Conservation (phyloP, 495 filamentous ascomycete genomes). For the Terfezia boudieri region DNA sequence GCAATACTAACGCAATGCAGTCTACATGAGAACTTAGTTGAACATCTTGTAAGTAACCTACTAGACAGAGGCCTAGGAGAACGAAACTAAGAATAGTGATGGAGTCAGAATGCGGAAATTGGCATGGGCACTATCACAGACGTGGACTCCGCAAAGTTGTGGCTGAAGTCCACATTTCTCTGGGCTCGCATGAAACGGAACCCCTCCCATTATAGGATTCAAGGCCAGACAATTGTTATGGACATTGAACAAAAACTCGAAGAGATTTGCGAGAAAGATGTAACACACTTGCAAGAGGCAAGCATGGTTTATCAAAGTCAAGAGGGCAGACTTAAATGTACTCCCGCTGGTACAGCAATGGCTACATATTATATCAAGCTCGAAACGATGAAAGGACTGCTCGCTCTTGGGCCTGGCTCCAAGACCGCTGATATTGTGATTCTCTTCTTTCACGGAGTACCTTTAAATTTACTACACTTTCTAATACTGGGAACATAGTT, state of each 20-base stretch:
- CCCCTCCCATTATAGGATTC: constrained; percentile 55
- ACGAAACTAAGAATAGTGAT: background rate
- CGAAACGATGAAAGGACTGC: constrained; percentile 59
- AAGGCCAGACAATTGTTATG: constrained; percentile 22
- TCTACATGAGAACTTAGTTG: constrained; percentile 68
- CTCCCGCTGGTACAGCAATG: constrained; percentile 74
- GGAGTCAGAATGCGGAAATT: constrained; percentile 56
- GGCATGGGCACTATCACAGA: constrained; percentile 58
- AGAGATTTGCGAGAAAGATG: constrained; percentile 59
- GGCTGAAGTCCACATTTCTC: constrained; percentile 75
- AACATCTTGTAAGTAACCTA: constrained; percentile 36
- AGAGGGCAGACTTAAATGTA: constrained; percentile 34
- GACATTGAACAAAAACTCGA: constrained; percentile 48
- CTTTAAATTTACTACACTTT: background rate
- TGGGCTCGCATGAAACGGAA: constrained; percentile 63
- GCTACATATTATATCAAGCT: constrained; percentile 83
- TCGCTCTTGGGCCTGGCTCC: constrained; percentile 37
- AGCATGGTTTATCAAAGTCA: constrained; percentile 29
- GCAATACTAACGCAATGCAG: constrained; percentile 18
- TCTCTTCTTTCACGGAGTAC: background rate
- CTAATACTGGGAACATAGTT: constrained; percentile 25
- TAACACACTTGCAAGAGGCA: constrained; percentile 41
- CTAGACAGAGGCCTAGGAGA: background rate
- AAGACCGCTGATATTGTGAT: constrained; percentile 51
- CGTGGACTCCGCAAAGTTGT: constrained; percentile 47